Percentiles rank a stretch among this genome's conserved stretches.
These are phyloP conservation scores for Lithospermum erythrorhizon DNA, from an alignment of 257 asterid species.

Conservation along the genomic window DNA sequence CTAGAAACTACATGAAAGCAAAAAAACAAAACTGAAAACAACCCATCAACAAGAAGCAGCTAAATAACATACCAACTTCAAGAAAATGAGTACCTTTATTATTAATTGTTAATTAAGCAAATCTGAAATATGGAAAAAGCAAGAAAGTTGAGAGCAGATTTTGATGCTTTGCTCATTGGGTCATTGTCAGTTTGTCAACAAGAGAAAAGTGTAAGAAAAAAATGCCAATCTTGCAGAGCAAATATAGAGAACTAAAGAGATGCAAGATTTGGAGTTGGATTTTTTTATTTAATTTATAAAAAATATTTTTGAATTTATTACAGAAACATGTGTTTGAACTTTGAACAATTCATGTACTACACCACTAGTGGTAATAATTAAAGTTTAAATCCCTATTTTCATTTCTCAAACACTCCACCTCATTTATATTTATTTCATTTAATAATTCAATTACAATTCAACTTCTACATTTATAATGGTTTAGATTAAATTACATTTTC, in stretches of 20 bases:
- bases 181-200: too few species aligned
- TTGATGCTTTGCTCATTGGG: neutral
- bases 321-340: too few species aligned
- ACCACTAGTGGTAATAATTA: neutral
- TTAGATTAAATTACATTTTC: too few species aligned
- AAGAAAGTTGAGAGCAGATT: neutral
- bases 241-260: neutral
- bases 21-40: neutral
- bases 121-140: neutral
- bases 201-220: neutral
- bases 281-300: too few species aligned
- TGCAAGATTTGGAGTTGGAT: neutral
- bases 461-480: too few species aligned
- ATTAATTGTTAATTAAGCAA: neutral
- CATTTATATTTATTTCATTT: too few species aligned
- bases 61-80: neutral
- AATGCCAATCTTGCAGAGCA: neutral
- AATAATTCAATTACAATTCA: too few species aligned
- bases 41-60: neutral
- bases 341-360: neutral
- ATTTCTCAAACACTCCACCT: too few species aligned
- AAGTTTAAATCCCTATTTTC: too few species aligned
- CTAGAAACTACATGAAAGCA: neutral
- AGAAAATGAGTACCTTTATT: neutral
- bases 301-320: too few species aligned